Percentiles rank a stretch among this genome's conserved stretches.
Conservation (phyloP, 768 basidiomycete species). For the Amanita brunnescens region DNA sequence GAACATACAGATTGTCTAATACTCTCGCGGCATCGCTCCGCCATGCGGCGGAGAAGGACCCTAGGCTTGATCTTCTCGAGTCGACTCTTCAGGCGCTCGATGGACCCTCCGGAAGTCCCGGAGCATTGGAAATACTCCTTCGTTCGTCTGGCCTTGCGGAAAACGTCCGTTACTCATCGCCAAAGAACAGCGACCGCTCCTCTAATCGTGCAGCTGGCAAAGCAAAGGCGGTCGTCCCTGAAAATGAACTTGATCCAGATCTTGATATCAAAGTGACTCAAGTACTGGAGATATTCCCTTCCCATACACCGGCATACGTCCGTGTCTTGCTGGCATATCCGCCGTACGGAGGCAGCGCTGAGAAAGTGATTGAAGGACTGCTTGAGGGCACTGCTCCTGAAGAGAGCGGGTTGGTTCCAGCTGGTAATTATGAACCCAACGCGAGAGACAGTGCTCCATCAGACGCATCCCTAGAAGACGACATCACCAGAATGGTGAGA, state of each 20-base stretch:
- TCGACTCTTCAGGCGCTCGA: slow-evolving; percentile 37
- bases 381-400: slow-evolving; percentile 62
- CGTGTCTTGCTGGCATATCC: slow-evolving; percentile 44
- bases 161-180: background rate
- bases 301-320: slow-evolving; percentile 48
- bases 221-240: slow-evolving; percentile 22
- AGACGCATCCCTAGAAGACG: slow-evolving; percentile 7
- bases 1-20: slow-evolving; percentile 49
- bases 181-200: background rate
- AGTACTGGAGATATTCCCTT: slow-evolving; percentile 70
- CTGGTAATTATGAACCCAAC: background rate
- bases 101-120: slow-evolving; percentile 29
- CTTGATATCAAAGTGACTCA: slow-evolving; percentile 55
- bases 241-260: slow-evolving; percentile 25
- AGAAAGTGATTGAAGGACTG: slow-evolving; percentile 61
- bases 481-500: slow-evolving; percentile 17
- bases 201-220: slow-evolving; percentile 24
- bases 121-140: slow-evolving; percentile 56
- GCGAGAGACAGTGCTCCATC: background rate
- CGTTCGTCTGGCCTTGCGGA: slow-evolving; percentile 46
- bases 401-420: slow-evolving; percentile 18
- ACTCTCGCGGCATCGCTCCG: slow-evolving; percentile 38
- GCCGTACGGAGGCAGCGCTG: slow-evolving; percentile 45
- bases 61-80: slow-evolving; percentile 49
- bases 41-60: slow-evolving; percentile 43